Percentiles rank a stretch among this genome's conserved stretches.
Conservation (phyloP, 371 early-diverging fungal genomes). For the Mucor saturninus region DNA sequence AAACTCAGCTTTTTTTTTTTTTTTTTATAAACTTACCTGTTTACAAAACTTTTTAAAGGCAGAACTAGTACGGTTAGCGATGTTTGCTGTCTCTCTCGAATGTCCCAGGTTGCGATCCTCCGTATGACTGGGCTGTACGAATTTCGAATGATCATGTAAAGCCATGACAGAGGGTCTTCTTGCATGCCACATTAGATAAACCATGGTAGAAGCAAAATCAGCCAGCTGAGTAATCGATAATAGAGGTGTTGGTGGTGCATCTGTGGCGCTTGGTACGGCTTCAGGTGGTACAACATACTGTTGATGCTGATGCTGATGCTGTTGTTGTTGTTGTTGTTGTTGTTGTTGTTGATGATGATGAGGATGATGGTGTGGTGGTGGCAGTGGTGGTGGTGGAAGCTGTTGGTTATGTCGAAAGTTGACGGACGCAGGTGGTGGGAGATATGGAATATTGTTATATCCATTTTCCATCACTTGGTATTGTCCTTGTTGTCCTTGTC, state of each 20-base stretch:
- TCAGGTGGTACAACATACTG: slow-evolving; percentile 31
- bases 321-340: slow-evolving; percentile 19
- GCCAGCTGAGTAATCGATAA: slow-evolving; percentile 56
- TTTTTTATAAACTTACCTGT: slow-evolving; percentile 37
- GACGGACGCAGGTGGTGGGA: slow-evolving; percentile 15
- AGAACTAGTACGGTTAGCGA: slow-evolving; percentile 54
- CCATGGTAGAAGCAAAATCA: slow-evolving; percentile 71
- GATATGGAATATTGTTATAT: slow-evolving; percentile 22
- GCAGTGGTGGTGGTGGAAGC: slow-evolving; percentile 32
- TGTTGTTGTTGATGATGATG: slow-evolving; percentile 18
- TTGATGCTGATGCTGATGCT: slow-evolving; percentile 1
- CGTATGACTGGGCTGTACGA: slow-evolving; percentile 3
- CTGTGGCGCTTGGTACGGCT: slow-evolving; percentile 44
- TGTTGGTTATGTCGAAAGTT: slow-evolving; percentile 8
- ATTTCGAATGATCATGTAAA: slow-evolving; percentile 38
- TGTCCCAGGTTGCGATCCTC: slow-evolving; percentile 26
- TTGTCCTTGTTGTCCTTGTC: slow-evolving; percentile 12
- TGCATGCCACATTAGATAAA: slow-evolving; percentile 70
- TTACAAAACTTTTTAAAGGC: slow-evolving; percentile 61
- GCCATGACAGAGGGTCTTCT: slow-evolving; percentile 56
- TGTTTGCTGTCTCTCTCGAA: slow-evolving; percentile 44
- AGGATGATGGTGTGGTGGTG: slow-evolving; percentile 15
- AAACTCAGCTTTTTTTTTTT: slow-evolving; percentile 2
- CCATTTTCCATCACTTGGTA: slow-evolving; percentile 11
- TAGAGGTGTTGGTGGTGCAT: slow-evolving; percentile 34